Percentiles rank a stretch among this genome's conserved stretches.
phyloP scores from a whole-genome alignment of 2,329 filamentous ascomycete genomes.

The Penicillium digitatum region DNA sequence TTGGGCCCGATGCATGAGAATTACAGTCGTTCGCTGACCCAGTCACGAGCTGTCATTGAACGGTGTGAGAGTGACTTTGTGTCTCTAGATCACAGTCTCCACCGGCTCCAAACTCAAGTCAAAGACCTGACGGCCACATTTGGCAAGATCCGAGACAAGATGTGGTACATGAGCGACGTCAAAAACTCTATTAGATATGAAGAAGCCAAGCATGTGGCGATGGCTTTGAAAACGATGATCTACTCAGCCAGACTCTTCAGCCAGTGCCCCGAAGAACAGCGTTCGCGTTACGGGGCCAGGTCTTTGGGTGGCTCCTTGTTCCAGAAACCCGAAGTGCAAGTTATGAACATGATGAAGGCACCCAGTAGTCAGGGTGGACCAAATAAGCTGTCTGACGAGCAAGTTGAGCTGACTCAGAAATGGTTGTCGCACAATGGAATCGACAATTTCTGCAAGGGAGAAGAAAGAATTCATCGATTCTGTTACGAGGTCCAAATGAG shows the following conservation, averaged over 20 bases:
- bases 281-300: slow-evolving; percentile 45
- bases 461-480: slow-evolving; percentile 91
- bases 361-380: slow-evolving; percentile 79
- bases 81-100: slow-evolving; percentile 77
- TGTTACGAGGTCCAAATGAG: slow-evolving; percentile 85
- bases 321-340: slow-evolving; percentile 75
- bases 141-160: slow-evolving; percentile 80
- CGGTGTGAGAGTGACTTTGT: slow-evolving; percentile 53
- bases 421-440: slow-evolving; percentile 81
- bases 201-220: slow-evolving; percentile 77
- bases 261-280: slow-evolving; percentile 30
- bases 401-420: slow-evolving; percentile 74
- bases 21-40: slow-evolving; percentile 32
- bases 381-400: slow-evolving; percentile 94
- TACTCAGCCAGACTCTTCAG: slow-evolving; percentile 44
- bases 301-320: slow-evolving; percentile 58
- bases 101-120: slow-evolving; percentile 69
- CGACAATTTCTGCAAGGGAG: slow-evolving; percentile 90
- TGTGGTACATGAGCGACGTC: slow-evolving; percentile 97
- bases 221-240: slow-evolving; percentile 86
- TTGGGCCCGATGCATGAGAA: slow-evolving; percentile 69
- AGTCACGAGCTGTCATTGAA: slow-evolving; percentile 33
- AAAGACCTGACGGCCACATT: slow-evolving; percentile 71
- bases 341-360: slow-evolving; percentile 82
- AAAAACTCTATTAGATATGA: slow-evolving; percentile 85